These are phyloP conservation scores for Podospora tetraspora DNA, from an alignment of 495 filamentous ascomycete species.

Conservation along the genomic window DNA sequence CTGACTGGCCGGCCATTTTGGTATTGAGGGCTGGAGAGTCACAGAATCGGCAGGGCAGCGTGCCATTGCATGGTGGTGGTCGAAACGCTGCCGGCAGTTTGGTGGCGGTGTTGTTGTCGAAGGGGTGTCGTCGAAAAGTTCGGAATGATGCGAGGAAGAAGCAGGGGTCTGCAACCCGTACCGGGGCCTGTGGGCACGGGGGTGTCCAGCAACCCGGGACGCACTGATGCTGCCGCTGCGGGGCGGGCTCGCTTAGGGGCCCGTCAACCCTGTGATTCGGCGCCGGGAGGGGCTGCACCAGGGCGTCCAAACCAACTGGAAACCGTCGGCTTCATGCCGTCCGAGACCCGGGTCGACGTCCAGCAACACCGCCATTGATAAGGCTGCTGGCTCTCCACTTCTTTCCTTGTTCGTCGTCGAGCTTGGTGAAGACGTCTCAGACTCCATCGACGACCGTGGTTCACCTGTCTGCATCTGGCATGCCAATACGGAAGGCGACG, in stretches of 20 bases:
- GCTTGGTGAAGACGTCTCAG: neutral
- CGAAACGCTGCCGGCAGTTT: neutral
- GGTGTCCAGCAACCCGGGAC: slow-evolving; percentile 5
- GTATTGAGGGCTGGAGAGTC: neutral
- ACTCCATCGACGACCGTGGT: neutral
- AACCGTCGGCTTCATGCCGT: slow-evolving; percentile 13
- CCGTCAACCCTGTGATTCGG: slow-evolving; percentile 15
- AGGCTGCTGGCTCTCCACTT: neutral
- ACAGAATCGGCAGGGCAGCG: neutral
- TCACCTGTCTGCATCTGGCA: neutral
- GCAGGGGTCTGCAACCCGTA: slow-evolving; percentile 1
- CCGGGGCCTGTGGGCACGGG: slow-evolving; percentile 10
- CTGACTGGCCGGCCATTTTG: neutral
- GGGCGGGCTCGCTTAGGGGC: slow-evolving; percentile 4
- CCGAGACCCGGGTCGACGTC: too few relatives aligned
- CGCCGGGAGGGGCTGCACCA: neutral
- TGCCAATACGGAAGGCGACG: neutral
- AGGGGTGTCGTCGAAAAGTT: neutral
- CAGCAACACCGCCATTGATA: neutral
- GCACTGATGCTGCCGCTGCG: slow-evolving; percentile 5
- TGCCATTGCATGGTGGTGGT: neutral
- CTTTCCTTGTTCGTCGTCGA: neutral
- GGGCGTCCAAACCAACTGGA: slow-evolving; percentile 15
- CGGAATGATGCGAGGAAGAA: slow-evolving; percentile 6
- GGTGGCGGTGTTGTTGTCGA: neutral